Conservation (phyloP, 805 yeast species). For the Jamesozyma gamospora region DNA sequence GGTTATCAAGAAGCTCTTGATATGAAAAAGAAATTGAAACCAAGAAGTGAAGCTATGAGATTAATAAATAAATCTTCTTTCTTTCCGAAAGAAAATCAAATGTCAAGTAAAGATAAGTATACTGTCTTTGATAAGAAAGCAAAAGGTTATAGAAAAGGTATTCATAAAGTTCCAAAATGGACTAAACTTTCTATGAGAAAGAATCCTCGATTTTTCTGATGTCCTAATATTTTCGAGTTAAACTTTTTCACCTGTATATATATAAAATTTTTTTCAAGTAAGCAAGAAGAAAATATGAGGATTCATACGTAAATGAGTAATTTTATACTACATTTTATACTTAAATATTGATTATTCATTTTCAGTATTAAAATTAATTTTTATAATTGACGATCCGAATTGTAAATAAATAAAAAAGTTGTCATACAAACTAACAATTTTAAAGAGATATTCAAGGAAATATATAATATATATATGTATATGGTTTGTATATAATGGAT, state of each 20-base stretch:
- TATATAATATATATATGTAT: too few species aligned
- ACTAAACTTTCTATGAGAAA: conserved; percentile 73
- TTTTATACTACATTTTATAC: too few species aligned
- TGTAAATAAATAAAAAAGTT: too few species aligned
- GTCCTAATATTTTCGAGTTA: neutral
- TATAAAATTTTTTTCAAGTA: neutral
- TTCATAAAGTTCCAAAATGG: conserved; percentile 87
- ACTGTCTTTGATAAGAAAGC: conserved; percentile 70
- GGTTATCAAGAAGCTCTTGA: conserved; percentile 13
- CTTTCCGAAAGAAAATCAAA: conserved; percentile 72
- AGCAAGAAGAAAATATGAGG: neutral
- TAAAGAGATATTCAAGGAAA: too few species aligned
- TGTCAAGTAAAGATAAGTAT: conserved; percentile 78
- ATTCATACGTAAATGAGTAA: too few species aligned
- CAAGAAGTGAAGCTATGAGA: conserved; percentile 21
- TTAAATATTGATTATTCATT: too few species aligned
- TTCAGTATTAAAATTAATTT: too few species aligned
- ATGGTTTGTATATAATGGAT: conserved; percentile 17
- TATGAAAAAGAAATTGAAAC: conserved; percentile 14
- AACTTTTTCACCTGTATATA: neutral
- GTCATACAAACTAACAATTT: too few species aligned
- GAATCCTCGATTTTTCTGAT: conserved; percentile 61
- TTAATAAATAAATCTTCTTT: conserved; percentile 29
- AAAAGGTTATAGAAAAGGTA: conserved; percentile 75
- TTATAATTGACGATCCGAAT: too few species aligned